Percentiles rank a stretch among this genome's conserved stretches.
Evolutionary conservation across 345 rosid species (phyloP).

Genomic region (Excoecaria cochinchinensis): DNA sequence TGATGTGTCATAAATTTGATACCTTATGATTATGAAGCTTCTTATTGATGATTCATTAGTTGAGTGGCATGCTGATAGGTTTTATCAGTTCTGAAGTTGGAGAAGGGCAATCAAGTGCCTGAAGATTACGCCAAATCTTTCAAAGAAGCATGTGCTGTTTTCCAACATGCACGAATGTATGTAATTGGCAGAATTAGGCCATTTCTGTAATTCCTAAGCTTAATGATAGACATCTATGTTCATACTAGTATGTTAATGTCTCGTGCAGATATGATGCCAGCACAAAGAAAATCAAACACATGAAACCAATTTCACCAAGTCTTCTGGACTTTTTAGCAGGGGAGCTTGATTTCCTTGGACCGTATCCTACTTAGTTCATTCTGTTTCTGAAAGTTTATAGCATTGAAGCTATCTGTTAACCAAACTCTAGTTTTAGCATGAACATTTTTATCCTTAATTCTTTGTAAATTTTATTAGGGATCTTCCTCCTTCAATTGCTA

Average conservation of each 20-base stretch:
- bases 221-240: not conserved
- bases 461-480: constrained; percentile 43
- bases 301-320: constrained; percentile 61
- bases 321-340: constrained; percentile 45
- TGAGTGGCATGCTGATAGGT: constrained; percentile 37
- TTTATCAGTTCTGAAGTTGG: constrained; percentile 68
- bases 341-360: constrained; percentile 81
- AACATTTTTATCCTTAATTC: constrained; percentile 22
- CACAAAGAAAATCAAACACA: constrained; percentile 49
- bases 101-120: constrained; percentile 71
- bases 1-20: not conserved
- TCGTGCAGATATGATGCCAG: constrained; percentile 60
- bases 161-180: constrained; percentile 76
- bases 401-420: not conserved
- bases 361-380: constrained; percentile 60
- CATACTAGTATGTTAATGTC: not conserved
- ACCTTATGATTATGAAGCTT: not conserved
- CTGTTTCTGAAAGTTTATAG: not conserved
- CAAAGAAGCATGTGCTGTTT: constrained; percentile 75
- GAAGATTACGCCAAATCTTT: constrained; percentile 71
- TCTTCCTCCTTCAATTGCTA: constrained; percentile 62
- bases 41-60: not conserved
- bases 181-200: constrained; percentile 19
- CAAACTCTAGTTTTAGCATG: constrained; percentile 1
- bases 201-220: not conserved